Base-by-base conservation (phyloP, 345 rosid species). In the Orychophragmus violaceus region DNA sequence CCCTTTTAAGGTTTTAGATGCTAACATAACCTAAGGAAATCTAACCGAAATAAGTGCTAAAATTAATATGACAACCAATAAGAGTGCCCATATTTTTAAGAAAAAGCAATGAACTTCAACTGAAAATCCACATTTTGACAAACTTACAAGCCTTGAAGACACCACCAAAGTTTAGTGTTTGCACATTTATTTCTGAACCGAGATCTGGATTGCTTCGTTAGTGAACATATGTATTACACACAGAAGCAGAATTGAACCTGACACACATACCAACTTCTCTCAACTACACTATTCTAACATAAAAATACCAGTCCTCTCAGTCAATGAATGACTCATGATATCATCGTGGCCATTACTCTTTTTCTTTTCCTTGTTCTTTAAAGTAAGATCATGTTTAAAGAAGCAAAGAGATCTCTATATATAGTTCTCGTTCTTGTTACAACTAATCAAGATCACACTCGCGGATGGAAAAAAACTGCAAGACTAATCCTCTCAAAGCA, bases 291-390 rank as follows among this genome's bases (percentile, higher is more conserved):
- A 48, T 46, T 55, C 18, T 33, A 14, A 28, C 62, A 55, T 22
- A 45, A 50, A 23, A 6, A 25, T 33, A 57, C n/a, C n/a, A 10
- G 32, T n/a, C 21, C 1, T 50, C 18, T 61, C 68, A 41, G 68
- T 51, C 54, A 71, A 54, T 13, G n/a, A n/a, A n/a, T n/a, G 64
- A 56, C 30, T 18, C 57, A 3, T 24, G 13, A 24, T 32, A 62
- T 50, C 57, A 62, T 55, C 33, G 54, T 61, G 37, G 25, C 59
- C 49, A 44, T 68, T 64, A 27, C 51, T 35, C 52, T 46, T 71
- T 55, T 44, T 44, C 36, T 51, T 41, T 30, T 45, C 8, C 12
- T 24, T 54, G 32, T 27, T 5, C n/a, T 44, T 59, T 32, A 8
- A 53, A 71, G 32, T 24, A 24, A 53, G 28, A 42, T 48, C 10